Percentiles rank a stretch among this genome's conserved stretches.
phyloP scores from a whole-genome alignment of 805 yeast species.

The Debaryomyces castellii region DNA sequence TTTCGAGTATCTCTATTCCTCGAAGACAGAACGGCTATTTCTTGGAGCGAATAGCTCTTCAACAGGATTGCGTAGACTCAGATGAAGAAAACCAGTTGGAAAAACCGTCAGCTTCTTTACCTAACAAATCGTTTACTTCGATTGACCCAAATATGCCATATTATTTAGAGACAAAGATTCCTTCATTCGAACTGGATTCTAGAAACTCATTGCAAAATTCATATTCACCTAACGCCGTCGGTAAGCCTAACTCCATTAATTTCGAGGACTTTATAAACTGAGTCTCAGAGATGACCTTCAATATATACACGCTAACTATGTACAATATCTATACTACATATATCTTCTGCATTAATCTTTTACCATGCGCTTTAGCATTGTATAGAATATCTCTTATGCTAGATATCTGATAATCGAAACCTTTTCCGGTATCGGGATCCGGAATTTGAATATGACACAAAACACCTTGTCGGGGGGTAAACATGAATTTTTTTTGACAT shows the following conservation, averaged over 20 bases:
- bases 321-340: neutral
- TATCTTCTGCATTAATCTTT: neutral
- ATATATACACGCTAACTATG: neutral
- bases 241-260: neutral
- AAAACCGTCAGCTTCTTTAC: neutral
- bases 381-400: no score
- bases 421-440: neutral
- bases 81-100: slow-evolving; percentile 5
- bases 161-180: neutral
- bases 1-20: neutral
- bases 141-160: neutral
- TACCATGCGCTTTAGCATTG: no score
- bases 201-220: neutral
- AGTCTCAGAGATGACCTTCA: neutral
- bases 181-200: neutral
- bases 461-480: neutral
- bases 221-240: neutral
- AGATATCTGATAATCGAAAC: neutral
- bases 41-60: slow-evolving; percentile 35
- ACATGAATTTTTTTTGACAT: neutral
- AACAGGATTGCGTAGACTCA: slow-evolving; percentile 34
- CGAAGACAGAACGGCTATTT: slow-evolving; percentile 13
- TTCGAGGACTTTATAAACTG: neutral
- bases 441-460: neutral
- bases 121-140: neutral